phyloP scores from a whole-genome alignment of 2,329 filamentous ascomycete genomes.

The Curvularia verruculosa region DNA sequence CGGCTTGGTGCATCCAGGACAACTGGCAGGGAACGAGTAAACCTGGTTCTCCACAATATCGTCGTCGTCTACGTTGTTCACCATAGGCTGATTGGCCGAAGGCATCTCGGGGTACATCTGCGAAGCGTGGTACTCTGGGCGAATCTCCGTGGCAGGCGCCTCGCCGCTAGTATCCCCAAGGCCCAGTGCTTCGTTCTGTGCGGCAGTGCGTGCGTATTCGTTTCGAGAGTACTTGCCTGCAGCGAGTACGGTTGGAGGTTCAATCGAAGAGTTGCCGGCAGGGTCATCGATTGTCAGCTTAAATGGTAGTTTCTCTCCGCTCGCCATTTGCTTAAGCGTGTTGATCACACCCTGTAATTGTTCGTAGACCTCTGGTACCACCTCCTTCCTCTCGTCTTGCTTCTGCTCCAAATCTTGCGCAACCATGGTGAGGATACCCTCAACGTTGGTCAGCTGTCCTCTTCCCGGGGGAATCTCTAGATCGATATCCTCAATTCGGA shows the following conservation, averaged over 20 bases:
- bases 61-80: slow-evolving; percentile 58
- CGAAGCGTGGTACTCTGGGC: slow-evolving; percentile 58
- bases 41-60: slow-evolving; percentile 93
- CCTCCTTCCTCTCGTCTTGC: slow-evolving; percentile 80
- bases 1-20: slow-evolving; percentile 84
- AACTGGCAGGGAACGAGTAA: slow-evolving; percentile 89
- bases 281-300: slow-evolving; percentile 87
- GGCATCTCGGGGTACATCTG: slow-evolving; percentile 54
- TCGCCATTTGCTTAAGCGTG: slow-evolving; percentile 77
- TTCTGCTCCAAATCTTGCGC: slow-evolving; percentile 80
- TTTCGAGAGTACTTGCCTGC: slow-evolving; percentile 89
- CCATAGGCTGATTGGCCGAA: slow-evolving; percentile 36
- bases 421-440: slow-evolving; percentile 81
- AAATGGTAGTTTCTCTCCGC: slow-evolving; percentile 82
- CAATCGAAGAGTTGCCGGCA: slow-evolving; percentile 95
- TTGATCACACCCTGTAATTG: slow-evolving; percentile 80
- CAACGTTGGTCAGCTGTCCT: slow-evolving; percentile 90
- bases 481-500: slow-evolving; percentile 89
- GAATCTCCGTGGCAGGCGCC: slow-evolving; percentile 63
- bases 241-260: slow-evolving; percentile 74
- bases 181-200: slow-evolving; percentile 86
- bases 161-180: slow-evolving; percentile 60
- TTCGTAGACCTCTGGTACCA: slow-evolving; percentile 76
- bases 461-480: slow-evolving; percentile 91
- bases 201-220: slow-evolving; percentile 80